phyloP scores from a whole-genome alignment of 176 grass and related monocot genomes.

The bread wheat (Triticum aestivum) region IWGSC_CS_RefSeq_v2.1 NC_057802.1:318926658-318927157 shows the following conservation, averaged over 20 bases:
- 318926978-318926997: neutral
- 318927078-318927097: conserved; percentile 54
- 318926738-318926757: neutral
- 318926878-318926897: conserved; percentile 54
- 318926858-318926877: conserved; percentile 57
- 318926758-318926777: neutral
- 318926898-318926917: conserved; percentile 52
- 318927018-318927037: conserved; percentile 29
- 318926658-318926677: conserved; percentile 18
- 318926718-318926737: neutral
- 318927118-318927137: neutral
- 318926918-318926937: conserved; percentile 26
- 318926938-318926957: conserved; percentile 60
- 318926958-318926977: neutral
- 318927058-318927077: conserved; percentile 57
- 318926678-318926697: neutral
- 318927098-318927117: conserved; percentile 45
- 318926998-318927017: neutral
- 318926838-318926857: conserved; percentile 46
- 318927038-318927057: conserved; percentile 55
- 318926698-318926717: neutral
- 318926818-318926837: conserved; percentile 70
- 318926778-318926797: conserved; percentile 44
- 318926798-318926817: conserved; percentile 50
- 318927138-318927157: no score